Percentiles rank a stretch among this genome's conserved stretches.
Conservation (phyloP, 2,329 filamentous ascomycete genomes). For the Sporothrix globosa region DNA sequence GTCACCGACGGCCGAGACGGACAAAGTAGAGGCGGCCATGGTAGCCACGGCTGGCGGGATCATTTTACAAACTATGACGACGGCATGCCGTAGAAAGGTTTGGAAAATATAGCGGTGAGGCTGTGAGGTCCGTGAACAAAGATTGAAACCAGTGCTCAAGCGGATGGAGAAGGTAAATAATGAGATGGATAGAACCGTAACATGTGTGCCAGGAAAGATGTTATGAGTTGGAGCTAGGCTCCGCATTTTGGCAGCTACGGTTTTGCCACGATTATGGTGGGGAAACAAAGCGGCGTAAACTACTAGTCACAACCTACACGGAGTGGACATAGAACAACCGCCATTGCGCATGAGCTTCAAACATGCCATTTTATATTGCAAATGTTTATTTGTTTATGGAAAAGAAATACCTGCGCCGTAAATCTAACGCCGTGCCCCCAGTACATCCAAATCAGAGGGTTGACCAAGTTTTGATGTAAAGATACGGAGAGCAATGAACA, state of each 20-base stretch:
- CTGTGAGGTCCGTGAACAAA: not conserved
- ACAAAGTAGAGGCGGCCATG: not conserved
- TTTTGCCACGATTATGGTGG: not conserved
- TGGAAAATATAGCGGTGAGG: not conserved
- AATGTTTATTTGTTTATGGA: slow-evolving; percentile 6
- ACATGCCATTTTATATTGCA: not conserved
- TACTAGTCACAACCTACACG: not conserved
- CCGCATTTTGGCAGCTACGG: not conserved
- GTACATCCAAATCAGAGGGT: slow-evolving; percentile 4
- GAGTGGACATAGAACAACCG: too few relatives aligned
- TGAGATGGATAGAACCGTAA: not conserved
- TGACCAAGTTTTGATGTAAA: not conserved
- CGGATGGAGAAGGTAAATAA: not conserved
- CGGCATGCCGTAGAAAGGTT: not conserved
- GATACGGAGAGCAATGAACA: slow-evolving; percentile 13
- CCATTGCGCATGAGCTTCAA: not conserved
- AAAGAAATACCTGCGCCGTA: not conserved
- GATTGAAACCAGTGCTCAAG: not conserved
- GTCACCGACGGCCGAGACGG: slow-evolving; percentile 35
- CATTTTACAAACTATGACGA: not conserved
- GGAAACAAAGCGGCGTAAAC: not conserved
- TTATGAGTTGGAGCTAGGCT: not conserved
- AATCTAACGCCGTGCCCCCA: slow-evolving; percentile 9
- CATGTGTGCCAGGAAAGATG: not conserved
- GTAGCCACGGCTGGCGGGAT: not conserved